Percentiles rank a stretch among this genome's conserved stretches.
Conservation (phyloP, 2,329 filamentous ascomycete genomes). For the Nothophaeocryptopus gaeumannii region DNA sequence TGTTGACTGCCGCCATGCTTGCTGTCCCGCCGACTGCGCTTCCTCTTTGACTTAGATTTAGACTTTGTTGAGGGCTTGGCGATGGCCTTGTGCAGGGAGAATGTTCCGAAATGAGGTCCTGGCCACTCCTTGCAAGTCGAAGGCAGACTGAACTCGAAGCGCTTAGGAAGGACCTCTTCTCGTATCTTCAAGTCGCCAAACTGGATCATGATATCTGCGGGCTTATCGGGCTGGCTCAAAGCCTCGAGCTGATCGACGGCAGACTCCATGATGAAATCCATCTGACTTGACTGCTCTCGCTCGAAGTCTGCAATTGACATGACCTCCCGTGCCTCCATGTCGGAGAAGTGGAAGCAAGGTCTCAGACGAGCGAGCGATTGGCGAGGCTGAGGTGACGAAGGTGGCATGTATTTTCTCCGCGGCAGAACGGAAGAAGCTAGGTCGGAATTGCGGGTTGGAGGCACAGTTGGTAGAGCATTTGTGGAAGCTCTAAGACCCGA, state of each 20-base stretch:
- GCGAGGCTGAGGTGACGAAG: too few relatives aligned
- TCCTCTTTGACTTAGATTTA: conserved; percentile 5
- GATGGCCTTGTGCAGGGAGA: conserved; percentile 20
- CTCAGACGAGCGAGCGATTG: too few relatives aligned
- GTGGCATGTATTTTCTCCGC: too few relatives aligned
- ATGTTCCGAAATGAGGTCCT: conserved; percentile 15
- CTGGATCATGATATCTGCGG: conserved; percentile 13
- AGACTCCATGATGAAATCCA: conserved; percentile 15
- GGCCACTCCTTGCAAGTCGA: conserved; percentile 18
- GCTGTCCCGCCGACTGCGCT: conserved; percentile 4
- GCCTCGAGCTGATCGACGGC: conserved; percentile 23
- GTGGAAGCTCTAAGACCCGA: too few relatives aligned
- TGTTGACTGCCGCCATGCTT: not conserved
- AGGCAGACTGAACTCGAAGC: conserved; percentile 21
- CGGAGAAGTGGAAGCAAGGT: not conserved
- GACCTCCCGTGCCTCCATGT: conserved; percentile 18
- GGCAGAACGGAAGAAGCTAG: too few relatives aligned
- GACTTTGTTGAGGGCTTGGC: conserved; percentile 8
- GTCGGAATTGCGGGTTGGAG: too few relatives aligned
- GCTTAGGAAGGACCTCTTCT: not conserved
- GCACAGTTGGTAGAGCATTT: too few relatives aligned
- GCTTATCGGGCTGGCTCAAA: conserved; percentile 10
- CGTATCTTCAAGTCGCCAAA: conserved; percentile 15
- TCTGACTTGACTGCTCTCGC: conserved; percentile 6
- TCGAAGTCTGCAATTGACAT: conserved; percentile 20